Conservation (phyloP, 148 eudicot species). For the Suaeda aralocaspica region DNA sequence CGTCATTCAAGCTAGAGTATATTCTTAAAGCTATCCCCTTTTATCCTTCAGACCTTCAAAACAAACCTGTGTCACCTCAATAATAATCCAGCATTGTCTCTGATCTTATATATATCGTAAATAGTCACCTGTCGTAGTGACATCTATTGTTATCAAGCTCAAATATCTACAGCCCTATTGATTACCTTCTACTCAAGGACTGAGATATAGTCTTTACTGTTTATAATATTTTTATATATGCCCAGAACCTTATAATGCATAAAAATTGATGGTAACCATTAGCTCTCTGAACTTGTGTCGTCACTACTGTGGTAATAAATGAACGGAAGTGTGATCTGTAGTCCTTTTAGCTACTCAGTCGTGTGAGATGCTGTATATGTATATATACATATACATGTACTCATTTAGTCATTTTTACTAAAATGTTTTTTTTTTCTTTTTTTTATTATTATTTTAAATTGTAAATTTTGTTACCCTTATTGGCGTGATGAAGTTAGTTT, state of each 20-base stretch:
- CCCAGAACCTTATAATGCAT: conserved; percentile 14
- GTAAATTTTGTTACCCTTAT: too few species aligned
- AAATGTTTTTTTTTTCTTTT: too few species aligned
- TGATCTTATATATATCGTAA: conserved; percentile 17
- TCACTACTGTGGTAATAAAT: conserved; percentile 6
- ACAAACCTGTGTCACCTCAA: conserved; percentile 2
- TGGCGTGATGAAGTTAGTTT: too few species aligned
- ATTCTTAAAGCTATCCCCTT: conserved; percentile 16
- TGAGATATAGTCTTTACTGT: conserved; percentile 18
- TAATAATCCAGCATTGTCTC: not conserved
- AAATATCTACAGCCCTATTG: conserved; percentile 8
- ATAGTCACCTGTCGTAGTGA: conserved; percentile 28
- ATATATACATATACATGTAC: not conserved
- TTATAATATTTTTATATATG: conserved; percentile 18
- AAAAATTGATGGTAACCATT: conserved; percentile 23
- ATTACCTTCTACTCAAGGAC: conserved; percentile 12
- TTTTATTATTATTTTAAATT: too few species aligned
- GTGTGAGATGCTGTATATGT: conserved; percentile 10
- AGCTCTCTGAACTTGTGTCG: conserved; percentile 9
- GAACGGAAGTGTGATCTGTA: not conserved
- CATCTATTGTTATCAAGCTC: conserved; percentile 25
- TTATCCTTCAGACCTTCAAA: not conserved
- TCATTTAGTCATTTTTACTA: not conserved
- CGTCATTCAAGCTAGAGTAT: conserved; percentile 29
- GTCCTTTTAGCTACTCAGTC: conserved; percentile 4